Evolutionary conservation across 768 basidiomycete genomes (phyloP), one percentile per base, ranked within the genome.

Genomic region (Tulasnella sp.): DNA sequence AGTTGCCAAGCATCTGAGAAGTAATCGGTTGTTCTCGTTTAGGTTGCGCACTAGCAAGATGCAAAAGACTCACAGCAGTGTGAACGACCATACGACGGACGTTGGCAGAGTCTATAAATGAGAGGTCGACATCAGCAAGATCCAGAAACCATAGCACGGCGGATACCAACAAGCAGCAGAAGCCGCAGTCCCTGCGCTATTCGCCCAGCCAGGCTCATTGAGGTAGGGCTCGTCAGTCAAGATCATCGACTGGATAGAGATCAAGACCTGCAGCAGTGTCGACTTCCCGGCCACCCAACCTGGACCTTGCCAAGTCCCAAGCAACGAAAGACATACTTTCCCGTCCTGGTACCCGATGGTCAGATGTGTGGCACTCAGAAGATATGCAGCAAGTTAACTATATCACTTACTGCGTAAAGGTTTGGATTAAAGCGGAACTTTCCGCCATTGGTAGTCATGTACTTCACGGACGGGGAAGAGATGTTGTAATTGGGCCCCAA

Each of bases 191-290:
- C 90, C 90, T 15, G 76, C 80, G 59, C 80, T 78, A 43, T 71
- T 72, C 21, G 87, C 83, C 87, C 87, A 89, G 24, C 86, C 91
- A 19, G 92, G 92, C 69, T 97, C 92, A 64, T 94, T 94, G 61
- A 92, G 70, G 68, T 92, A 94, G 8, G 93, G 89, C 66, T 92
- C 92, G 19, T 94, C 93, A 62, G 87, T 92, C 24, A 96, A 74
- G 64, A 96, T 94, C 88, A 97, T 91, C 15, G 89, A 91, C 73
- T 96, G 93, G 30, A 97, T 93, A 15, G 92, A 93, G 41, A 96
- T 87, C 43, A 97, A 76, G 38, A 93, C 88, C 74, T 94, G 92
- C 3, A 94, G 76, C 50, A 97, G 72, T 4, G 92, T 96, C 5
- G 89, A 92, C 68, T 83, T 85, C 22, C 93, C 92, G 2, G 90